Evolutionary conservation across 2,329 filamentous ascomycete species (phyloP).

Genomic region (Ceratocystis harringtonii): DNA sequence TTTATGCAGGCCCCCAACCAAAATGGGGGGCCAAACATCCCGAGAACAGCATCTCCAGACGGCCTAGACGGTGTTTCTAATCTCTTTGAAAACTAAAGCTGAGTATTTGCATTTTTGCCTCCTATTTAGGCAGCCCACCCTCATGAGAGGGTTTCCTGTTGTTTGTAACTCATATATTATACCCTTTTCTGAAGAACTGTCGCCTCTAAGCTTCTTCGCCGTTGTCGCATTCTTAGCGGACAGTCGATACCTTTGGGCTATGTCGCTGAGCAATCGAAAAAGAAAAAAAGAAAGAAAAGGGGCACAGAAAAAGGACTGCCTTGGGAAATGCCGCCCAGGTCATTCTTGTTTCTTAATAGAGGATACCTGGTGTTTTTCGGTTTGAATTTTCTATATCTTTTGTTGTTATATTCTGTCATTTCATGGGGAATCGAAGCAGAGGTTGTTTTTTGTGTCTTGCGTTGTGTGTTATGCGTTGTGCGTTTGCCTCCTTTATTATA

Average conservation of each 20-base stretch:
- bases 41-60: conserved; percentile 31
- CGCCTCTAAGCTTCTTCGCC: not conserved
- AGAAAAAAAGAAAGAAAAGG: not conserved
- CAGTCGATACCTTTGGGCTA: not conserved
- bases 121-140: not conserved
- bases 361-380: not conserved
- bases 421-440: not conserved
- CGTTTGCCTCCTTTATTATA: not conserved
- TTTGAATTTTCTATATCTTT: not conserved
- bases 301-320: not conserved
- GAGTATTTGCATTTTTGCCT: not conserved
- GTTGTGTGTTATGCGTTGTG: not conserved
- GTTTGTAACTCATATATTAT: not conserved
- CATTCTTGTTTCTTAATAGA: conserved; percentile 10
- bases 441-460: not conserved
- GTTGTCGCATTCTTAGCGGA: not conserved
- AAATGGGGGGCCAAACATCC: conserved; percentile 11
- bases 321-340: not conserved
- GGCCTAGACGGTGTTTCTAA: conserved; percentile 40
- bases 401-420: conserved; percentile 7
- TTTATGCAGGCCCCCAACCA: conserved; percentile 44
- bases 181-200: not conserved
- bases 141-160: not conserved
- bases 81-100: conserved; percentile 30
- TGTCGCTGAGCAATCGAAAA: not conserved